Base-by-base conservation (phyloP, 2,329 filamentous ascomycete genomes). In the Pseudocercospora vitis region DNA sequence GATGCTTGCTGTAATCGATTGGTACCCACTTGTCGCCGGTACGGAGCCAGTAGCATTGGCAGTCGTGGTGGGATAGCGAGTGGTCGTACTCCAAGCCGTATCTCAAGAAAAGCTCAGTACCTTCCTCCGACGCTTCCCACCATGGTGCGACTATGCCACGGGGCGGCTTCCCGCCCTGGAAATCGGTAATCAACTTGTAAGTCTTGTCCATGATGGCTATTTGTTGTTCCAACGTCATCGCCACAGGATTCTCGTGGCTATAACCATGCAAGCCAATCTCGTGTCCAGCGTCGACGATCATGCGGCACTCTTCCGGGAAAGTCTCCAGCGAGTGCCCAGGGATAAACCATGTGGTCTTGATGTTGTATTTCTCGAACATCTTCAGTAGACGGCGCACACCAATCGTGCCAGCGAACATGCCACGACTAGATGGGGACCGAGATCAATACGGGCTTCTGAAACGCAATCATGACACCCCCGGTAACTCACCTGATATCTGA, bases 141-240 rank as follows among this genome's bases (percentile, higher is more conserved):
- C 82, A 91, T 0, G 88, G 88, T 0, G 86, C 87, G 0, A 90
- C 87, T 32, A 80, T 85, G 1, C 88, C 87, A 0, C 85, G 75
- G 0, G 88, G 88, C 0, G 84, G 84, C 70, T 88, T 89, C 4
- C 87, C 84, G n/a, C 58, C 69, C 33, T 80, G 81, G 63, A 91
- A 87, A 0, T 86, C 82, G 0, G 83, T 88, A 28, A 90, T 78
- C 70, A 90, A 77, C 18, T 80, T 79, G 66, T 85, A 89, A 14
- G 86, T 89, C 70, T 88, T 88, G 63, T 87, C 84, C 4, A 92
- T 78, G 12, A 91, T 84, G 53, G 88, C 86, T 11, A 79, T 80
- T 68, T 91, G 87, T 71, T 91, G 88, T 65, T 90, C 86, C 1
- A 87, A 68, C 0, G 79, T 86, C 86, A 90, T 88, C 52, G 84